Conservation (phyloP, 805 yeast species). For the Nematodospora valgi region DNA sequence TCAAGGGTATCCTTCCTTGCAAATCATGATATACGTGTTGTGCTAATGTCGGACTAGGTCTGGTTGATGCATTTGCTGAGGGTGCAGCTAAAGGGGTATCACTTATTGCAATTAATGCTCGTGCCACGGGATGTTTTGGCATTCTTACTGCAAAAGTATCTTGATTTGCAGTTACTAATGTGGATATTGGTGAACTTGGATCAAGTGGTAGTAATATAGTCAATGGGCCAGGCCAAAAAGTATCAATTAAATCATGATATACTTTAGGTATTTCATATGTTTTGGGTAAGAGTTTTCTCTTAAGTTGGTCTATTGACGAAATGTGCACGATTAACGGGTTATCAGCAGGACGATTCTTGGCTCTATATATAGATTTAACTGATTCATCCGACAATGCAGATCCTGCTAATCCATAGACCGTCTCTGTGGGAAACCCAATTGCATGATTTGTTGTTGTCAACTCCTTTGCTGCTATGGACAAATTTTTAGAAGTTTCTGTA, state of each 20-base stretch:
- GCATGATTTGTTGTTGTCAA: slow-evolving; percentile 51
- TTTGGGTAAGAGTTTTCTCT: slow-evolving; percentile 50
- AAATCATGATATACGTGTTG: slow-evolving; percentile 80
- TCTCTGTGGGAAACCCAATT: slow-evolving; percentile 95
- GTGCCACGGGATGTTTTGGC: slow-evolving; percentile 83
- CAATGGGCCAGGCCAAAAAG: slow-evolving; percentile 96
- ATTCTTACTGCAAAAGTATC: slow-evolving; percentile 88
- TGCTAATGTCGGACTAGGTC: slow-evolving; percentile 92
- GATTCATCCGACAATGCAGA: slow-evolving; percentile 72
- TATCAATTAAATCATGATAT: slow-evolving; percentile 59
- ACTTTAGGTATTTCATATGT: slow-evolving; percentile 59
- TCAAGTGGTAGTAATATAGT: slow-evolving; percentile 74
- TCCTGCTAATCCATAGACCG: slow-evolving; percentile 95
- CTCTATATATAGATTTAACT: slow-evolving; percentile 73
- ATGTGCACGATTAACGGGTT: slow-evolving; percentile 92
- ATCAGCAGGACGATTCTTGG: slow-evolving; percentile 93
- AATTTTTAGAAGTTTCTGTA: slow-evolving; percentile 45
- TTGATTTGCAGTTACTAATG: slow-evolving; percentile 80
- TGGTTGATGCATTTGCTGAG: slow-evolving; percentile 92
- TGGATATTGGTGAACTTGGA: slow-evolving; percentile 51
- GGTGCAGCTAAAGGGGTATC: slow-evolving; percentile 96
- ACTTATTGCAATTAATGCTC: slow-evolving; percentile 81
- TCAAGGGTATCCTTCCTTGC: slow-evolving; percentile 73
- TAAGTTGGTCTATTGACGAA: slow-evolving; percentile 70
- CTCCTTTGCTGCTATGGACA: slow-evolving; percentile 57